Evolutionary conservation across 257 asterid species (phyloP), one percentile per base, ranked within the genome.

Genomic region (Paulownia fortunei): DNA sequence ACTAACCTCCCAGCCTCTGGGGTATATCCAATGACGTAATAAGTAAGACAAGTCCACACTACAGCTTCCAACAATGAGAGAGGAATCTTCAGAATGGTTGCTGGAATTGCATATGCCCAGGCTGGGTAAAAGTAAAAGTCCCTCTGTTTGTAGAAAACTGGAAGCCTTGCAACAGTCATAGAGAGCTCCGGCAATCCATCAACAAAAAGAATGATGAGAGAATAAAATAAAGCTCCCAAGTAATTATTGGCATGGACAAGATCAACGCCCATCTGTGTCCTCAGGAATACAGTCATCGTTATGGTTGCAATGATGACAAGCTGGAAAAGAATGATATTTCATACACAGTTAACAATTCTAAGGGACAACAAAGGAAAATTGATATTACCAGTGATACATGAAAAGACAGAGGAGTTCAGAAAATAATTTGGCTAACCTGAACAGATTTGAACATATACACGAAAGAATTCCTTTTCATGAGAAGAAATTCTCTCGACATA

Each of bases 1-100:
- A 76, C 89, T 76, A 51, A 90, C 97, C 97, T 87, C 66, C 90
- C 91, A 21, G 82, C 84, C 51, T 88, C 87, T 5, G 92, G 90
- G 73, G 54, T 84, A 54, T 78, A 90, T 9, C 95, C 92, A 39
- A 88, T 88, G n/a, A 79, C 88, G 23, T 85, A 90, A 52, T 90
- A 90, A 51, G 93, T 87, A 47, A 87, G 78, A 72, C 79, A 27
- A 15, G 95, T 88, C 95, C 95, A 91, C 34, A 89, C 74, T 26
- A 85, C 47, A 46, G 88, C 86, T 65, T 37, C 83, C 55, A 85
- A 32, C 69, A 85, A 18, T 34, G 90, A 79, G 61, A 88, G 46
- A 32, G 91, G 91, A 36, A 84, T 76, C 77, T 85, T 84, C 73
- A 86, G 81, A 54, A 89, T 83, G 41, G 84, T 54, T 18, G 89